Conservation (phyloP, 2,329 filamentous ascomycete genomes). For the Phialophora chinensis region DNA sequence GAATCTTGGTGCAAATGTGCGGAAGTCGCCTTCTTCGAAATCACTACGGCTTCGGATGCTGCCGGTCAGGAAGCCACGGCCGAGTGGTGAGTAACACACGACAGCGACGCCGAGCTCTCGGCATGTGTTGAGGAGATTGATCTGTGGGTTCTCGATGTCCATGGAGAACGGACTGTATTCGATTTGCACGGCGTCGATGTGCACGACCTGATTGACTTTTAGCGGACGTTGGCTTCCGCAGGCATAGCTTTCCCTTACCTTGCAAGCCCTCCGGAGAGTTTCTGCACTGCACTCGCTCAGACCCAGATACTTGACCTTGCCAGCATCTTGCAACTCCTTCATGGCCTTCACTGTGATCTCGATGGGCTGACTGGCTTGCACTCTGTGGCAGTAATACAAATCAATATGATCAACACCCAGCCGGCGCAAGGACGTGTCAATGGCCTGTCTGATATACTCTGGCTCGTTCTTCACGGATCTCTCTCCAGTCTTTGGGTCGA, state of each 20-base stretch:
- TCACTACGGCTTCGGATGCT: constrained; percentile 48
- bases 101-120: constrained; percentile 55
- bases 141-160: constrained; percentile 52
- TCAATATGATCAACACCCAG: constrained; percentile 50
- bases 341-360: constrained; percentile 49
- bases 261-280: constrained; percentile 56
- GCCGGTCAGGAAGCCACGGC: constrained; percentile 46
- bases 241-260: constrained; percentile 23
- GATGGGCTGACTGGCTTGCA: constrained; percentile 46
- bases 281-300: constrained; percentile 55
- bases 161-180: constrained; percentile 57
- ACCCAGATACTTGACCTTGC: constrained; percentile 60
- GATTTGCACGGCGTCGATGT: constrained; percentile 58
- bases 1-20: constrained; percentile 57
- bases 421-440: constrained; percentile 41
- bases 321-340: constrained; percentile 52
- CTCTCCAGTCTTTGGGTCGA: constrained; percentile 36
- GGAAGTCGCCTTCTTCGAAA: constrained; percentile 54
- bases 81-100: constrained; percentile 51
- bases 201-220: constrained; percentile 44
- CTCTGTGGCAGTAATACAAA: constrained; percentile 53
- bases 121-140: constrained; percentile 51
- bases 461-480: constrained; percentile 40
- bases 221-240: not conserved
- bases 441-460: constrained; percentile 43